These are phyloP conservation scores for Plantago elongata DNA, from an alignment of 257 asterid genomes.

Conservation along the genomic window DNA sequence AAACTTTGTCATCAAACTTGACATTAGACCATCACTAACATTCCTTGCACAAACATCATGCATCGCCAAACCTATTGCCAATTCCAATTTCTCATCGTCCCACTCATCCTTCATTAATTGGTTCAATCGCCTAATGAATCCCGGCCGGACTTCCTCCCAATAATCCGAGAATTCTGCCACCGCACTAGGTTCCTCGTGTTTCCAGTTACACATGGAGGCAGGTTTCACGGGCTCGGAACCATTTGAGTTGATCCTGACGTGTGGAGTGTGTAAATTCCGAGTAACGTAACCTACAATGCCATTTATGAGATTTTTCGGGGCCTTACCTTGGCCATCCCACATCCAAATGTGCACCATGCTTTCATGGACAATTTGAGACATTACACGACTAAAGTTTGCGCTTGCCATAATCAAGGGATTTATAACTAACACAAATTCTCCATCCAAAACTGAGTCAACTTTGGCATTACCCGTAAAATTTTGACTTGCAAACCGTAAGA, in stretches of 20 bases:
- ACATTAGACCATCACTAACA: conserved; percentile 14
- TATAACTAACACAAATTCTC: conserved; percentile 31
- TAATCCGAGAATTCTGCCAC: conserved; percentile 43
- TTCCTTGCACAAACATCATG: conserved; percentile 28
- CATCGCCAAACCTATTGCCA: conserved; percentile 38
- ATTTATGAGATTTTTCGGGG: conserved; percentile 36
- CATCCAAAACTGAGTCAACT: conserved; percentile 15
- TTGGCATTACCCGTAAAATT: conserved; percentile 24
- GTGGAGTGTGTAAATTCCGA: background rate
- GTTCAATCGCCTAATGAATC: conserved; percentile 61
- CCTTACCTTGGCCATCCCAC: conserved; percentile 42
- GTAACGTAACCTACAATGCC: conserved; percentile 51
- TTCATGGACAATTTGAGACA: conserved; percentile 30
- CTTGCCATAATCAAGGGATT: conserved; percentile 37
- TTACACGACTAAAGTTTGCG: conserved; percentile 21
- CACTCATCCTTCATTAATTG: conserved; percentile 48
- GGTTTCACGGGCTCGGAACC: background rate
- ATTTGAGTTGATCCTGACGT: too few species aligned
- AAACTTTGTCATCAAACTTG: background rate
- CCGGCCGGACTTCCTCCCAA: conserved; percentile 40
- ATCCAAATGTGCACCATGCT: conserved; percentile 55
- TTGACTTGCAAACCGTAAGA: conserved; percentile 27
- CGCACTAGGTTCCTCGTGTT: conserved; percentile 15
- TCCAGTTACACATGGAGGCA: conserved; percentile 28
- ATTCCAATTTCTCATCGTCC: conserved; percentile 40